phyloP scores from a whole-genome alignment of 1,284 basidiomycete genomes.

The Athelia psychrophila region DNA sequence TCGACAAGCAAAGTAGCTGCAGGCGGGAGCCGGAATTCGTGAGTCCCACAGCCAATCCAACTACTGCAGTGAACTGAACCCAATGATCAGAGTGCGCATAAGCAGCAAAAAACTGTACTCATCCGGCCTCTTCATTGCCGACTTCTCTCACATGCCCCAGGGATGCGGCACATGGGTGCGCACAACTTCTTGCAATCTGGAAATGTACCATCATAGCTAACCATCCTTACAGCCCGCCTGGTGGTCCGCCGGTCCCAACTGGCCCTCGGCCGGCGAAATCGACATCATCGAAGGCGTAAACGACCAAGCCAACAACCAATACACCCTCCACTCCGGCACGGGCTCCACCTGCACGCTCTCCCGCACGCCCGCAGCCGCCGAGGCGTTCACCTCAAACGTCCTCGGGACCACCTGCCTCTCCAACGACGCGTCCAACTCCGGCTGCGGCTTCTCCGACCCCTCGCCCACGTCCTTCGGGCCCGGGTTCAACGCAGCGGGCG shows the following conservation, averaged over 20 bases:
- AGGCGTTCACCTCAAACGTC: conserved; percentile 26
- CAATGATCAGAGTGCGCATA: conserved; percentile 62
- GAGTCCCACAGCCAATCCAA: conserved; percentile 8
- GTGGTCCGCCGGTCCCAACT: conserved; percentile 1
- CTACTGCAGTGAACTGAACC: conserved; percentile 2
- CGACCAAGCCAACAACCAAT: conserved; percentile 54
- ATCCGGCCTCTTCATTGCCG: conserved; percentile 76
- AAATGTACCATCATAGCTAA: too few species aligned
- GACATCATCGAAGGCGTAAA: conserved; percentile 77
- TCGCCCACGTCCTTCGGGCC: conserved; percentile 60
- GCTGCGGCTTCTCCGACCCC: conserved; percentile 63
- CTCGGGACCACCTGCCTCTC: conserved; percentile 47
- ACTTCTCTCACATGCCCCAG: conserved; percentile 72
- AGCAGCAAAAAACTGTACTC: conserved; percentile 62
- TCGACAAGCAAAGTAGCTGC: conserved; percentile 43
- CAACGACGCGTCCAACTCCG: conserved; percentile 48
- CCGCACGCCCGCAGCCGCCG: conserved; percentile 19
- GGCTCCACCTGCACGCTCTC: conserved; percentile 51
- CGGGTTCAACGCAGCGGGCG: conserved; percentile 62
- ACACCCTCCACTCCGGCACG: conserved; percentile 64
- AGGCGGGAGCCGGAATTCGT: conserved; percentile 46
- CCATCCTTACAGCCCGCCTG: neutral
- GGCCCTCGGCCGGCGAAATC: conserved; percentile 46
- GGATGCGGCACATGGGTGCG: conserved; percentile 84
- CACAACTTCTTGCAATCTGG: too few species aligned